These are phyloP conservation scores for Epicoccum nigrum DNA, from an alignment of 2,329 filamentous ascomycete genomes.

Conservation along the genomic window DNA sequence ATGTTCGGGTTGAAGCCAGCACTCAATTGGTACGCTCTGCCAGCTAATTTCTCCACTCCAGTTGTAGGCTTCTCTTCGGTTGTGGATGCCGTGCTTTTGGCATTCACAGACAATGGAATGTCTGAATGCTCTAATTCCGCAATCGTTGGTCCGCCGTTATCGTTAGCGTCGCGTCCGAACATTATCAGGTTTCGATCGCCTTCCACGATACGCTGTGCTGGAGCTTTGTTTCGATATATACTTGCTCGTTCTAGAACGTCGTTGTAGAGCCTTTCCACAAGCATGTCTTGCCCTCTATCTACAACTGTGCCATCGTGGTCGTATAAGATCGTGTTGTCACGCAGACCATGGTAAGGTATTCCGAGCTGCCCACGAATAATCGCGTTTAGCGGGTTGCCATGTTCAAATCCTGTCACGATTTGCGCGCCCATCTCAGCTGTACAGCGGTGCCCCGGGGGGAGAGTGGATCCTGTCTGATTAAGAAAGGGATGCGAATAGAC, in stretches of 20 bases:
- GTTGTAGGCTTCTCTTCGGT: constrained; percentile 56
- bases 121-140: constrained; percentile 73
- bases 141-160: constrained; percentile 67
- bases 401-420: constrained; percentile 96
- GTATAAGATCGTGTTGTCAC: constrained; percentile 83
- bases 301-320: constrained; percentile 81
- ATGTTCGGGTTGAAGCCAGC: constrained; percentile 71
- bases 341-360: constrained; percentile 82
- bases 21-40: constrained; percentile 70
- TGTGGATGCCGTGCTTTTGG: constrained; percentile 50
- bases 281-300: constrained; percentile 75
- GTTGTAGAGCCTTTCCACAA: constrained; percentile 92
- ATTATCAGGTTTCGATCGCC: constrained; percentile 84
- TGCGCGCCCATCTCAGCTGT: constrained; percentile 98
- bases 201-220: constrained; percentile 73
- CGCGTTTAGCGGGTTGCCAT: constrained; percentile 90
- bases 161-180: constrained; percentile 74
- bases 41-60: constrained; percentile 67
- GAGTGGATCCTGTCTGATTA: constrained; percentile 62
- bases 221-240: constrained; percentile 81
- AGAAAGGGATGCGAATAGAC: constrained; percentile 82
- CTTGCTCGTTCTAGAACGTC: constrained; percentile 92
- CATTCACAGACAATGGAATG: constrained; percentile 55
- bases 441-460: constrained; percentile 64
- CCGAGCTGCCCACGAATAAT: constrained; percentile 89